Percentiles rank a stretch among this genome's conserved stretches.
Evolutionary conservation across 129 eudicot species (phyloP).

Genomic region (Lactuca sativa): DNA sequence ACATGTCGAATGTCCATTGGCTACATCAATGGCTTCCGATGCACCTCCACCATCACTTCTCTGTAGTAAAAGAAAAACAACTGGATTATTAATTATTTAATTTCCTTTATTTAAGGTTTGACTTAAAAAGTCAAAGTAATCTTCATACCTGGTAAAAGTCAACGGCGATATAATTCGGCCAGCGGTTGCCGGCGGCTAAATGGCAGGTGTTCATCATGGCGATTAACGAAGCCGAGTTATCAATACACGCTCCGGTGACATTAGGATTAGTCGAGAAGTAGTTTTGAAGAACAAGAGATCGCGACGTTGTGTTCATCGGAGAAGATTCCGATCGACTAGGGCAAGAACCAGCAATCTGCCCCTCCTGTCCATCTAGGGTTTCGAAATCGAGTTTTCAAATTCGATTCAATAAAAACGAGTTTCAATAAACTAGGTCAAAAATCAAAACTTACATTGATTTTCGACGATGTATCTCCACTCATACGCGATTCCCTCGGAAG

Average conservation of each 20-base stretch:
- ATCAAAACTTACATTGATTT: constrained; percentile 76
- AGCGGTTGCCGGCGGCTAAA: constrained; percentile 65
- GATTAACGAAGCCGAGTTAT: constrained; percentile 67
- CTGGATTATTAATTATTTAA: neutral
- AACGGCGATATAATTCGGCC: constrained; percentile 96
- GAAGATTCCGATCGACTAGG: constrained; percentile 82
- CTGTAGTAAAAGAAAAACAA: constrained; percentile 36
- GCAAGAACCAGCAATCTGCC: constrained; percentile 69
- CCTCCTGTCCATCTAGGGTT: constrained; percentile 73
- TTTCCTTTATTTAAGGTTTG: neutral
- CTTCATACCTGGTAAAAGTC: constrained; percentile 74
- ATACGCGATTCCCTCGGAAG: constrained; percentile 79
- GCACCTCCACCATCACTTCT: constrained; percentile 98
- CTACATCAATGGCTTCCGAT: constrained; percentile 86
- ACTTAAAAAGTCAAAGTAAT: constrained; percentile 13
- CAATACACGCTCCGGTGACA: constrained; percentile 61
- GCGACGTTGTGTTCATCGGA: constrained; percentile 60
- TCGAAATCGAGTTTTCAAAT: constrained; percentile 7
- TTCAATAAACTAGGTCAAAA: neutral
- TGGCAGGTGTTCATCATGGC: constrained; percentile 77
- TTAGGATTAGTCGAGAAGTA: constrained; percentile 75
- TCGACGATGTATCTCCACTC: constrained; percentile 87
- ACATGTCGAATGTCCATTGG: constrained; percentile 87
- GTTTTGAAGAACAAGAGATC: constrained; percentile 73
- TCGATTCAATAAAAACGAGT: neutral